Conservation (phyloP, 768 basidiomycete species). For the Rhizopogon vinicolor region DNA sequence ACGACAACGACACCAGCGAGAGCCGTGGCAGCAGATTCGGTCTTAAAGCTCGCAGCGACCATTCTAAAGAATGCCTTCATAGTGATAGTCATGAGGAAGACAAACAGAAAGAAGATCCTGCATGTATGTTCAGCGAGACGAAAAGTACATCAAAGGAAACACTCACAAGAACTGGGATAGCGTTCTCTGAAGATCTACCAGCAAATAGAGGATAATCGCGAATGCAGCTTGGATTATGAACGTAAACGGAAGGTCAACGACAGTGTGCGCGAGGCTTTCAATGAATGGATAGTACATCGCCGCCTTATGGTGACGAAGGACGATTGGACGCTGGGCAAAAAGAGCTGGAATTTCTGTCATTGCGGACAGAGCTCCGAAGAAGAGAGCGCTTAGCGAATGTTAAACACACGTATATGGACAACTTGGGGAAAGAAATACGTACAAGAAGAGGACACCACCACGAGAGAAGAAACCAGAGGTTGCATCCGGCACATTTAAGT, state of each 20-base stretch:
- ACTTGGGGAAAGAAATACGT: conserved; percentile 34
- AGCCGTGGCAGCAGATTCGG: conserved; percentile 59
- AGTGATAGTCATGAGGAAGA: conserved; percentile 57
- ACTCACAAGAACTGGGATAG: conserved; percentile 66
- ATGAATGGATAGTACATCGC: conserved; percentile 51
- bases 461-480: conserved; percentile 85
- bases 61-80: conserved; percentile 87
- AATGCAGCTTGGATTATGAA: conserved; percentile 53
- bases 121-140: conserved; percentile 26
- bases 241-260: conserved; percentile 69
- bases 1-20: conserved; percentile 50
- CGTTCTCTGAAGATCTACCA: conserved; percentile 51
- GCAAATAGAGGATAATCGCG: conserved; percentile 67
- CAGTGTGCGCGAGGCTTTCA: conserved; percentile 54
- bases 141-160: neutral
- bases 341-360: conserved; percentile 57
- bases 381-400: conserved; percentile 37
- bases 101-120: conserved; percentile 62
- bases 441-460: conserved; percentile 74
- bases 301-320: conserved; percentile 36
- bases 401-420: neutral
- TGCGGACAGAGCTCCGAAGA: conserved; percentile 53
- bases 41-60: conserved; percentile 54
- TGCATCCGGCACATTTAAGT: conserved; percentile 65
- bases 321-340: conserved; percentile 40